phyloP scores from a whole-genome alignment of 768 basidiomycete genomes.

The Suillus americanus region DNA sequence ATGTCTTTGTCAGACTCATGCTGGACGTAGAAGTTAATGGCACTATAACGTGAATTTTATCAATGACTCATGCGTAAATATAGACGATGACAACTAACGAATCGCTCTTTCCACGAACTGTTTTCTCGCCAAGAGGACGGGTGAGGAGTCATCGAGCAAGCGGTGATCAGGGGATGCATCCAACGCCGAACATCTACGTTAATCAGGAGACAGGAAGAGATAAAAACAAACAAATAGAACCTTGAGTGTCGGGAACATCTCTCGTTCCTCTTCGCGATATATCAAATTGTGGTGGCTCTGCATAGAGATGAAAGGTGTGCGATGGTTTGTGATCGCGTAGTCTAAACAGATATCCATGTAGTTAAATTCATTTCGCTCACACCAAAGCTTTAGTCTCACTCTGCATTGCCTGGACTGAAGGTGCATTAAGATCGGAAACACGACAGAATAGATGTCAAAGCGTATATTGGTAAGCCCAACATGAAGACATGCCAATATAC shows the following conservation, averaged over 20 bases:
- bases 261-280: conserved; percentile 66
- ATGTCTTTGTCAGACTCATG: conserved; percentile 36
- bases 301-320: conserved; percentile 67
- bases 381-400: conserved; percentile 30
- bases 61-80: not conserved
- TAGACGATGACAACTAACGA: conserved; percentile 10
- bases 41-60: not conserved
- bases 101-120: conserved; percentile 29
- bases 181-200: conserved; percentile 48
- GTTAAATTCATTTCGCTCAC: too few relatives aligned
- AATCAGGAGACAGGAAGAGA: not conserved
- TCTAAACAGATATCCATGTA: too few relatives aligned
- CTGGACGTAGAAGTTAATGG: conserved; percentile 17
- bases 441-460: not conserved
- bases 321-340: conserved; percentile 14
- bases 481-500: conserved; percentile 35
- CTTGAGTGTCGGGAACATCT: conserved; percentile 62
- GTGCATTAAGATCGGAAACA: not conserved
- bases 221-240: conserved; percentile 20
- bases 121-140: conserved; percentile 35
- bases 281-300: conserved; percentile 63
- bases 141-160: conserved; percentile 50
- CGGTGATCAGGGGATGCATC: conserved; percentile 59
- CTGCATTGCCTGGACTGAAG: conserved; percentile 54
- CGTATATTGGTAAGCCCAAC: conserved; percentile 19